Base-by-base conservation (phyloP, 345 rosid species). In the Murraya paniculata region DNA sequence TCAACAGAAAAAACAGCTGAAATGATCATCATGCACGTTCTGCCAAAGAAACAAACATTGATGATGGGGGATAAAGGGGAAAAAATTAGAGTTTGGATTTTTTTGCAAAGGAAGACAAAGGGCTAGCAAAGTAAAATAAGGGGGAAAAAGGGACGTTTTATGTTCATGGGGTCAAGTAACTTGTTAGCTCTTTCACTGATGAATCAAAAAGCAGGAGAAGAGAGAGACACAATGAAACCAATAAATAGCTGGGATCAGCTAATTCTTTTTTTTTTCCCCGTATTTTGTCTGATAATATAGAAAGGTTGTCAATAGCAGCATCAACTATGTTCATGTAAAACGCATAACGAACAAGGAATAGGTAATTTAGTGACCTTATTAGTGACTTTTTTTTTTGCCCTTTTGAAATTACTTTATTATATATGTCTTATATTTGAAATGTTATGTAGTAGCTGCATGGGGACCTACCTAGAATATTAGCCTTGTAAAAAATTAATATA, bases 1-100 rank as follows among this genome's bases (percentile, higher is more conserved):
- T 75, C 86, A 84, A 24, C 86, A 87, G 79, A 71, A 80, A 78
- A 80, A 80, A 45, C 79, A 80, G 77, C 80, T 83, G 86, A 83
- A 73, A 68, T 45, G 50, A 45, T 45, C 50, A 45, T 45, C 24
- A 22, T 14, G 74, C 60, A 25, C 21, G 39, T 72, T 74, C 71
- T 78, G 72, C 72, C 36, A 27, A 64, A 53, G 80, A 81, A 81
- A 80, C 75, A 77, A 83, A 79, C 83, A 71, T 72, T 62, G 70
- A 61, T 59, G 76, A 56, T 69, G 71, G 78, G 41, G 18, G 21
- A 24, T 22, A 66, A 64, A 18, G 36, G 27, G 9, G 53, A 7
- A 11, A 8, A 9, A 68, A 9, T 5, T 3, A n/a, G 60, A 19
- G 45, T 28, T 48, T 35, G 76, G 67, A 61, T 27, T 64, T 64